Base-by-base conservation (phyloP, 2,329 filamentous ascomycete genomes). In the Dactylellina haptotyla region DNA sequence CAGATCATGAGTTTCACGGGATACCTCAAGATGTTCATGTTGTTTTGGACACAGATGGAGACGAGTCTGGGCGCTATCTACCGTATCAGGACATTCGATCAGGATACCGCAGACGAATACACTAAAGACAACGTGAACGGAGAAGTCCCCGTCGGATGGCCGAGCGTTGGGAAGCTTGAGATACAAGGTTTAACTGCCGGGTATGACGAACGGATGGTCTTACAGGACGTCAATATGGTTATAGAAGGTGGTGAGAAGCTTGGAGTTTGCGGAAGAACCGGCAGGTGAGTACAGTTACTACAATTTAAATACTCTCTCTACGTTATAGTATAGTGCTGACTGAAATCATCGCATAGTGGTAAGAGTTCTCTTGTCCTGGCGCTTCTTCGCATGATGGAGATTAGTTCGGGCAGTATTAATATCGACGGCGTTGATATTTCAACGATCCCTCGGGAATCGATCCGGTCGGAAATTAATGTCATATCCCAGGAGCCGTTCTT, bases 181-280 rank as follows among this genome's bases (percentile, higher is more conserved):
- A 79, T 82, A 53, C 75, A 75, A 8, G 77, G 79, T 34, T 39
- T 81, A 1, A 77, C 76, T 0, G 80, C 78, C 0, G 75, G 78
- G 1, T 81, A 80, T 34, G 78, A 70, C 12, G 53, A 78, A 4
- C 66, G 69, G 0, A 50, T 75, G 0, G 80, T 77, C 0, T 71
- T 83, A 1, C 46, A 73, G 3, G 46, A 77, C 9, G 0, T 82
- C 0, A 77, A 37, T 4, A 54, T 82, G 9, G 59, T 46, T 1
- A 76, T 82, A 34, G 20, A 76, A 39, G 76, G 83, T 0, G 85
- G 85, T 5, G 80, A 85, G 75, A 83, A 83, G 76, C 78, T 85
- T n/a, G 80, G 83, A 1, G 80, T 87, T 3, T 85, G 84, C 45
- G 86, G 86, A 0, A 81, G 85, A 1, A 87, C 83, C 23, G 85